Percentiles rank a stretch among this genome's conserved stretches.
Conservation (phyloP, 179 eudicot genomes). For the Gypsophila paniculata region DNA sequence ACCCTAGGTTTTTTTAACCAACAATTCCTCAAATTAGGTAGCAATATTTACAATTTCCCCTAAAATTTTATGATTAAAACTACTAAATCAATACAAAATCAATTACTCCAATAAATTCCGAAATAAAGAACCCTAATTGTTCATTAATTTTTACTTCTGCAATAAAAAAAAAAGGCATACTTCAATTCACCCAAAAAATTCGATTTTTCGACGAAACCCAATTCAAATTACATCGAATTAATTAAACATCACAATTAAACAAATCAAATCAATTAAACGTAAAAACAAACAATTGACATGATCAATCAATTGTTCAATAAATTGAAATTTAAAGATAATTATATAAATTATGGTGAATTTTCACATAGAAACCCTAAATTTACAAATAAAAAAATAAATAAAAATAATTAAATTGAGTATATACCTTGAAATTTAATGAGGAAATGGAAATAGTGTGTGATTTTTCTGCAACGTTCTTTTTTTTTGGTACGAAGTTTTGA, state of each 20-base stretch:
- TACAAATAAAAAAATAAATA: no score
- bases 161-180: conserved; percentile 1
- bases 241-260: background rate
- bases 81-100: background rate
- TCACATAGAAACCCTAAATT: no score
- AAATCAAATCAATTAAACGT: background rate
- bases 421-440: background rate
- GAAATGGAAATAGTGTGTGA: background rate
- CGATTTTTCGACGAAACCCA: background rate
- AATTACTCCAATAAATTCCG: background rate
- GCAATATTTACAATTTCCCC: background rate
- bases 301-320: background rate
- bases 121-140: background rate
- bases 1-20: background rate
- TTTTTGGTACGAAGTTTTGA: background rate
- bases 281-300: background rate
- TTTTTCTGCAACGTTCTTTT: background rate
- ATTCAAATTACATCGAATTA: background rate
- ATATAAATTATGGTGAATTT: background rate
- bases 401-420: background rate
- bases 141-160: background rate
- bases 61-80: background rate
- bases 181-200: background rate
- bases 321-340: no score
- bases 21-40: background rate